Base-by-base conservation (phyloP, 2,329 filamentous ascomycete genomes). In the Ceratocystis cubensis region DNA sequence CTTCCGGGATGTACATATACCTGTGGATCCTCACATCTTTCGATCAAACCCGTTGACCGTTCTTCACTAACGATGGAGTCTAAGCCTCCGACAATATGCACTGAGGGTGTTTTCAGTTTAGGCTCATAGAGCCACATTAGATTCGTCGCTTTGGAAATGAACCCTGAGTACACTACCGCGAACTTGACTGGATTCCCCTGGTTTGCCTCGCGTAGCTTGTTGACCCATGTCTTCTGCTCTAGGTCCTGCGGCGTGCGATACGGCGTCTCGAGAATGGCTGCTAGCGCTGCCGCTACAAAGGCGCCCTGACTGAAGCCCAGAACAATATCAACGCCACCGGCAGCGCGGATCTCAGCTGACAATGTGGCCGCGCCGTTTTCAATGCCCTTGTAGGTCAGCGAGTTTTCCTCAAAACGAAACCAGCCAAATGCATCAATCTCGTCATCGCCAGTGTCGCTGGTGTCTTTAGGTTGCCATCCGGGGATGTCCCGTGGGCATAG, bases 41-140 rank as follows among this genome's bases (percentile, higher is more conserved):
- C 85, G 2, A 88, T 80, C 67, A 96, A 76, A 25, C 79, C 82
- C 71, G 82, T 78, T 74, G 84, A 89, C 72, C 89, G 79, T 65
- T 76, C 75, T 78, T 96, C 92, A 41, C 91, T 89, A 0, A 97
- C 92, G 0, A 96, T 89, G 2, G 88, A 90, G 77, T 96, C 93
- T 71, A 96, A 78, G 65, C 85, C 87, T 0, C 93, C 93, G 30
- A 96, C 75, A 71, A 91, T 88, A 77, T 96, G 91, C 75, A 96
- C 74, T 69, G 88, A 84, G 0, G 90, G 89, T 68, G 92, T 96
- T 69, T 73, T 75, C 68, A 96, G 87, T 73, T 82, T 81, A 17
- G 89, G 90, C 71, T 89, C 83, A 73, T 90, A 95, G 61, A 76
- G 73, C 64, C 83, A 89, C 48, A 75, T 74, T 73, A 95, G 86